Conservation (phyloP, 1,284 basidiomycete species). For the Bondarzewia mesenterica region DNA sequence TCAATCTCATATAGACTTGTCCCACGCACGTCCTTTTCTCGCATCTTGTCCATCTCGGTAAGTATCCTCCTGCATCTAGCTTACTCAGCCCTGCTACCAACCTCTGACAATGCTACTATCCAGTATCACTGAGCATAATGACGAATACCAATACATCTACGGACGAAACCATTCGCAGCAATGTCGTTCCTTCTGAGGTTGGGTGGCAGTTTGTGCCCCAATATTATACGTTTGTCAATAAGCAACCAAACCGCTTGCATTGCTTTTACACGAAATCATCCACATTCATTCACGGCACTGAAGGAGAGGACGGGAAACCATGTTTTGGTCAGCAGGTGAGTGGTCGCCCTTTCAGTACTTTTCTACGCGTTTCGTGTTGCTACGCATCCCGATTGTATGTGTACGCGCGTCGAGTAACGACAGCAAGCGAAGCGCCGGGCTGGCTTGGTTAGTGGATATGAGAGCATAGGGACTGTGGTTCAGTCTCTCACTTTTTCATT, state of each 20-base stretch:
- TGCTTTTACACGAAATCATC: slow-evolving; percentile 99
- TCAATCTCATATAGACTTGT: slow-evolving; percentile 13
- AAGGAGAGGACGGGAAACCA: slow-evolving; percentile 86
- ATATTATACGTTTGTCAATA: slow-evolving; percentile 98
- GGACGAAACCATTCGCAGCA: slow-evolving; percentile 30
- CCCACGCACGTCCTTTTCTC: slow-evolving; percentile 6
- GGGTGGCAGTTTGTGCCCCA: slow-evolving; percentile 97
- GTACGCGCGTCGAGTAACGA: not conserved
- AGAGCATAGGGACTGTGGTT: too few relatives aligned
- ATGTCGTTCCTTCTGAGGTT: slow-evolving; percentile 79
- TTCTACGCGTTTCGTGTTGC: slow-evolving; percentile 1
- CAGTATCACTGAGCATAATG: slow-evolving; percentile 22
- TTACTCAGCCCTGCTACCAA: not conserved
- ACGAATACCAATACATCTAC: slow-evolving; percentile 27
- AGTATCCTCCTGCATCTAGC: too few relatives aligned
- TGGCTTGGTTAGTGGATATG: too few relatives aligned
- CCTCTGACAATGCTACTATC: not conserved
- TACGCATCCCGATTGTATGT: not conserved
- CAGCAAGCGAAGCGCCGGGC: too few relatives aligned
- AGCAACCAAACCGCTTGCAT: slow-evolving; percentile 92
- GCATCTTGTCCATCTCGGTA: slow-evolving; percentile 8
- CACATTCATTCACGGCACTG: slow-evolving; percentile 92
- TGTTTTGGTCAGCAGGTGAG: slow-evolving; percentile 89
- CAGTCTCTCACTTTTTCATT: too few relatives aligned
- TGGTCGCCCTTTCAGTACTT: slow-evolving; percentile 11